These are phyloP conservation scores for Epichloe sibirici DNA, from an alignment of 2,329 filamentous ascomycete species.

Conservation along the genomic window DNA sequence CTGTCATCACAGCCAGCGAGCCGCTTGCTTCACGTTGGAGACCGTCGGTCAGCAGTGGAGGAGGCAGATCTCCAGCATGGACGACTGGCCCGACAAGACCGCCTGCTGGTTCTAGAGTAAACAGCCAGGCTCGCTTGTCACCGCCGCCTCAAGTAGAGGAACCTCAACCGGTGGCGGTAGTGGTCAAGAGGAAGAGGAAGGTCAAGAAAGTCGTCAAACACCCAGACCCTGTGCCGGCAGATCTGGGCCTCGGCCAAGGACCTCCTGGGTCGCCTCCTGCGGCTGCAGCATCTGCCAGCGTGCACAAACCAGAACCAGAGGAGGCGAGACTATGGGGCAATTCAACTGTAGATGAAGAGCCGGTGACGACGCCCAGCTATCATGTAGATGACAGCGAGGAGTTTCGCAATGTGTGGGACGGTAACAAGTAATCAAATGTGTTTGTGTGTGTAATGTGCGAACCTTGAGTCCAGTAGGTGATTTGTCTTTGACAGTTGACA, in stretches of 20 bases:
- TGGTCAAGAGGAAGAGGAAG: conserved; percentile 28
- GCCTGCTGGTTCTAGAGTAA: conserved; percentile 6
- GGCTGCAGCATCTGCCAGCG: neutral
- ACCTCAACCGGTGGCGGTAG: conserved; percentile 18
- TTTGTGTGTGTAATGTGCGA: neutral
- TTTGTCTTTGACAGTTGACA: neutral
- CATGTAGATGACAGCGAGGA: conserved; percentile 27
- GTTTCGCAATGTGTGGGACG: conserved; percentile 33
- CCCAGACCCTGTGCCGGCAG: conserved; percentile 18
- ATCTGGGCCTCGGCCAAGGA: conserved; percentile 15
- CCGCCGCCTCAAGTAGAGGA: conserved; percentile 9
- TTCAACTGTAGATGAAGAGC: conserved; percentile 6
- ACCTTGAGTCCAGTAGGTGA: neutral
- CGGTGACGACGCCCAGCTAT: conserved; percentile 12
- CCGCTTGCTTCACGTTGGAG: conserved; percentile 56
- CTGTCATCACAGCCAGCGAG: conserved; percentile 73
- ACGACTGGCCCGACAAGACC: conserved; percentile 13
- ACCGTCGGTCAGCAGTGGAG: conserved; percentile 21
- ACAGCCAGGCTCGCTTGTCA: neutral
- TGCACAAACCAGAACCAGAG: conserved; percentile 5
- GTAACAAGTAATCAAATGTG: neutral
- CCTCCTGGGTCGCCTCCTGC: conserved; percentile 6
- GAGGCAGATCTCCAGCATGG: conserved; percentile 16
- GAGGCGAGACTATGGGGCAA: conserved; percentile 9
- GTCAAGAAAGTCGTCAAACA: conserved; percentile 23